Base-by-base conservation (phyloP, 352 stramenopile genomes). In the Globisporangium nodosum region DNA sequence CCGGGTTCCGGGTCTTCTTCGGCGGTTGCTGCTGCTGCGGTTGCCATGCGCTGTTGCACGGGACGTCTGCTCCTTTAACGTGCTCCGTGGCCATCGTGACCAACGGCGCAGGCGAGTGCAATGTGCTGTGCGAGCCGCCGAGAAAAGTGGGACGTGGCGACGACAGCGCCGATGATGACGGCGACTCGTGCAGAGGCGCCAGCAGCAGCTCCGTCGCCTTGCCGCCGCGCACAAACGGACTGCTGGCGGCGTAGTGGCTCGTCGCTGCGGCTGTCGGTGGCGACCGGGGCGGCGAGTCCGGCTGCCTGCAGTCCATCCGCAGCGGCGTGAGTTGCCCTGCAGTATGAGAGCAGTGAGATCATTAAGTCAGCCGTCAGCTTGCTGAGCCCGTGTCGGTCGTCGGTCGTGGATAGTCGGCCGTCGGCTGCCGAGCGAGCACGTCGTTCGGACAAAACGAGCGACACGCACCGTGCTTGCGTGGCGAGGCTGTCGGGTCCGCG, bases 1-100 rank as follows among this genome's bases (percentile, higher is more conserved):
- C 85, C 8, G 85, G 85, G 51, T 94, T 94, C 1, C 83, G 77
- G 45, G 64, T 88, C 46, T 76, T 78, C 42, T 81, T 74, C 43
- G 70, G 56, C 33, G 74, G 43, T 16, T 16, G 73, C 30, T 55
- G 50, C 50, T 43, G 50, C 33, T 55, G 50, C 50, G 21, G 52
- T 1, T 33, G 52, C 42, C 31, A 37, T 37, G 0, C 9, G 31
- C 9, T 37, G 31, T 9, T 37, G 31, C 31, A 6, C 31, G 31
- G 31, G 31, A 37, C 9, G 31, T 37, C 20, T 4, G 43, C 20
- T 24, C 43, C 9, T 16, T 49, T 9, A 15, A 37, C 35, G 35
- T 40, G 3, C 8, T 40, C 11, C 35, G 35, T 13, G 35, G 35
- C 35, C 43, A 49, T 49, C 43, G 43, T 21, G 49, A 31, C 27